Evolutionary conservation across 768 basidiomycete species (phyloP).

Genomic region (Suillus lakei): DNA sequence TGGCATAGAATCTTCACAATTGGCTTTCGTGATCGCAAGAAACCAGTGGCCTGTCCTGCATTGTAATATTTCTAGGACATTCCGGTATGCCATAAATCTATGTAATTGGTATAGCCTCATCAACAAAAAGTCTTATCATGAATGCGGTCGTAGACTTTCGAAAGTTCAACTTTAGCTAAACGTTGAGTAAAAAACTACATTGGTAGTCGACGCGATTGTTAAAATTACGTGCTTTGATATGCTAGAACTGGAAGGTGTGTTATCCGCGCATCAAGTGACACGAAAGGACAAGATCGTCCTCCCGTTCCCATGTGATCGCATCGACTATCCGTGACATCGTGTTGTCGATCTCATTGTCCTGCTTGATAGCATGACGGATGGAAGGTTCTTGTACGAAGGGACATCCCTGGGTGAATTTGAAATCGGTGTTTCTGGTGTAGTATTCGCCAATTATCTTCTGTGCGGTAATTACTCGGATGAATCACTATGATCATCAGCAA

Average conservation of each 20-base stretch:
- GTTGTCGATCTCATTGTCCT: not conserved
- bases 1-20: not conserved
- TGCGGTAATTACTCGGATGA: not conserved
- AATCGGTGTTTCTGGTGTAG: too few relatives aligned
- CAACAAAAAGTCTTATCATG: not conserved
- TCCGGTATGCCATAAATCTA: not conserved
- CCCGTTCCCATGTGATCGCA: not conserved
- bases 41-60: not conserved
- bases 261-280: not conserved
- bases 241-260: not conserved
- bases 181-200: not conserved
- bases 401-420: not conserved
- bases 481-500: not conserved
- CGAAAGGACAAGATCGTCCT: not conserved
- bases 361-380: not conserved
- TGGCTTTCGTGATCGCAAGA: not conserved
- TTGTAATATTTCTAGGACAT: not conserved
- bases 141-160: not conserved
- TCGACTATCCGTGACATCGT: not conserved
- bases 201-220: too few relatives aligned
- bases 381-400: not conserved
- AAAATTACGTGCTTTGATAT: not conserved
- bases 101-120: not conserved
- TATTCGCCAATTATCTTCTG: not conserved
- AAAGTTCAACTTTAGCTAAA: not conserved